phyloP scores from a whole-genome alignment of 2,329 filamentous ascomycete species.

The Dactylonectria macrodidyma region DNA sequence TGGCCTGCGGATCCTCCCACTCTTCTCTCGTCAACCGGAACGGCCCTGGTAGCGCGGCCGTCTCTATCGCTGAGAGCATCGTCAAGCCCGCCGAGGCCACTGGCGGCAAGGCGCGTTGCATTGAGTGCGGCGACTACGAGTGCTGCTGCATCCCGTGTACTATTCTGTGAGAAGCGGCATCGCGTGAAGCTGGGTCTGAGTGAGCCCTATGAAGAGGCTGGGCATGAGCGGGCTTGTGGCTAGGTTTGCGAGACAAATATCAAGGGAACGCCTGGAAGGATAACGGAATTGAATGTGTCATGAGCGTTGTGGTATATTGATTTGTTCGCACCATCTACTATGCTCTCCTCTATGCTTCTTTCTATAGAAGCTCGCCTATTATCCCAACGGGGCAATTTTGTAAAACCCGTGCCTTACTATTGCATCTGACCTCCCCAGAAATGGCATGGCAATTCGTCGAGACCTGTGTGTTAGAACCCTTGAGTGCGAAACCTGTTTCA shows the following conservation, averaged over 20 bases:
- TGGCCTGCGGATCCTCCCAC: slow-evolving; percentile 44
- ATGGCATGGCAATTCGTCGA: neutral
- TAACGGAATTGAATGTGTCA: neutral
- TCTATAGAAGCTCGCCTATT: neutral
- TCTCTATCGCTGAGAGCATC: slow-evolving; percentile 65
- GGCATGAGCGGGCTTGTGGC: neutral
- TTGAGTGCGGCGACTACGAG: slow-evolving; percentile 52
- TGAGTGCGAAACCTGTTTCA: neutral
- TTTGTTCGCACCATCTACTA: neutral
- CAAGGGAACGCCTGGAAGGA: neutral
- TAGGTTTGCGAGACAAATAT: neutral
- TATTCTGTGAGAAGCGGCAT: slow-evolving; percentile 58
- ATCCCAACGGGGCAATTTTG: neutral
- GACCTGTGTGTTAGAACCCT: neutral
- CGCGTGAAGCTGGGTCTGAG: neutral
- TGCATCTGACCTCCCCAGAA: neutral
- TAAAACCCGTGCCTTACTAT: neutral
- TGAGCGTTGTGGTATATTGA: neutral
- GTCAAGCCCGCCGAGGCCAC: slow-evolving; percentile 65
- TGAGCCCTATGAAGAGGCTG: neutral
- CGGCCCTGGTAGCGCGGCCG: slow-evolving; percentile 64
- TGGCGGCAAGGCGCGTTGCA: slow-evolving; percentile 50
- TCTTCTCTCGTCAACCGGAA: slow-evolving; percentile 51
- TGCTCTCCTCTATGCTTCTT: neutral
- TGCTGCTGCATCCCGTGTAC: slow-evolving; percentile 71